phyloP scores from a whole-genome alignment of 805 yeast species.

The Zygosaccharomyces pseudorouxii region DNA sequence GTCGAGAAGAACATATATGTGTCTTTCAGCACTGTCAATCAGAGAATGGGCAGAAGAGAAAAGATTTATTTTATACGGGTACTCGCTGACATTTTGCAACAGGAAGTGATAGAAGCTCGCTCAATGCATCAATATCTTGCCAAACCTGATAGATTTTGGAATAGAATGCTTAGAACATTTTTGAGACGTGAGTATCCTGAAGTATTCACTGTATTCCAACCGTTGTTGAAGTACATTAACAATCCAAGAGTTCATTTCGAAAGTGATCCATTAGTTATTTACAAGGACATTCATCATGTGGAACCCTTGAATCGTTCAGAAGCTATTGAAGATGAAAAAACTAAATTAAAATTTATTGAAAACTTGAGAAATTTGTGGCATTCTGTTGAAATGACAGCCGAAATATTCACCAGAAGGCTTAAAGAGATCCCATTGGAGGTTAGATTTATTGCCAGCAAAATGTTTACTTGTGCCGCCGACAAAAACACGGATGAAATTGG shows the following conservation, averaged over 20 bases:
- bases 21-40: slow-evolving; percentile 30
- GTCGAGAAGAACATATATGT: slow-evolving; percentile 28
- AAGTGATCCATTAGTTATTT: slow-evolving; percentile 68
- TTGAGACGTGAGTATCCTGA: slow-evolving; percentile 38
- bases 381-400: slow-evolving; percentile 55
- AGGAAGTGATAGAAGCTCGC: slow-evolving; percentile 35
- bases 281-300: slow-evolving; percentile 38
- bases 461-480: slow-evolving; percentile 38
- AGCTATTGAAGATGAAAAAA: slow-evolving; percentile 78
- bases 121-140: slow-evolving; percentile 27
- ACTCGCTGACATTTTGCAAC: slow-evolving; percentile 44
- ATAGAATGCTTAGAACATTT: slow-evolving; percentile 39
- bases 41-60: slow-evolving; percentile 48
- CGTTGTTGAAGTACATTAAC: slow-evolving; percentile 37
- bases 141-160: slow-evolving; percentile 38
- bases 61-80: slow-evolving; percentile 62
- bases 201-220: slow-evolving; percentile 33
- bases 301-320: slow-evolving; percentile 47
- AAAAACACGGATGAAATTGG: slow-evolving; percentile 58
- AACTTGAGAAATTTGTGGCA: slow-evolving; percentile 77
- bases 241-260: slow-evolving; percentile 56
- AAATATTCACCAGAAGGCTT: slow-evolving; percentile 39
- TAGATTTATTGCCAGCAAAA: slow-evolving; percentile 48
- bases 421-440: slow-evolving; percentile 52
- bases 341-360: slow-evolving; percentile 61